Evolutionary conservation across 75 land plant genomes (phyloP), one percentile per base, ranked within the genome.

Genomic region (Chamaecyparis obtusa): DNA sequence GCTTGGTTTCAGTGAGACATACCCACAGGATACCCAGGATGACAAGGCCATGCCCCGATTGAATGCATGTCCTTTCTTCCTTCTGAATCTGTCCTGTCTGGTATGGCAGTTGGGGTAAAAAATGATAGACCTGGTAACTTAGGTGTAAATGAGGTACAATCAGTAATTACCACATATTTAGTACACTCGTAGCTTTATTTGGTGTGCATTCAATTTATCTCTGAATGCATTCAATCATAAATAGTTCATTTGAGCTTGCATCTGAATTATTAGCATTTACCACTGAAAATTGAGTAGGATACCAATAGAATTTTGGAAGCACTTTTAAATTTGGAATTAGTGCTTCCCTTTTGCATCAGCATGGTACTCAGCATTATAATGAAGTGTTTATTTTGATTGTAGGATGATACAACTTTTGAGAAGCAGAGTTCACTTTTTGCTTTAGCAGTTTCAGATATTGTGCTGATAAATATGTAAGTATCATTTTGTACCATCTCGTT

Each of bases 391-490:
- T 71, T 76, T 51, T 86, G 10, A 43, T 86, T 89, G 51, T 85
- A 93, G 94, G 96, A 95, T 87, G 96, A 95, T 84, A 94, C 95
- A 9, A 89, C 95, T 35, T 95, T 95, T 89, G 96, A 94, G 89
- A 94, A 94, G 88, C 96, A 94, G 88, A 93, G 94, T 86, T 88
- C 95, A 19, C 88, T 94, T 51, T 95, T 95, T 93, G 94, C 95
- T 56, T 85, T 95, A 6, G 96, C 95, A 10, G 93, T 95, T 44
- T 91, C 96, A 64, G 96, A 95, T 33, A 93, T 94, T 41, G 93
- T 94, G 46, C 83, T 95, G 41, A 95, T 95, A 89, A 95, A 95
- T 86, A 95, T 95, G 95, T 94, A 90, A 87, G 94, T 46, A 60
- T 64, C 10, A 74, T n/a, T 24, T 43, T 84, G 1, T 39, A 39